These are phyloP conservation scores for Hanseniaspora taiwanica DNA, from an alignment of 805 yeast species.

Conservation along the genomic window DNA sequence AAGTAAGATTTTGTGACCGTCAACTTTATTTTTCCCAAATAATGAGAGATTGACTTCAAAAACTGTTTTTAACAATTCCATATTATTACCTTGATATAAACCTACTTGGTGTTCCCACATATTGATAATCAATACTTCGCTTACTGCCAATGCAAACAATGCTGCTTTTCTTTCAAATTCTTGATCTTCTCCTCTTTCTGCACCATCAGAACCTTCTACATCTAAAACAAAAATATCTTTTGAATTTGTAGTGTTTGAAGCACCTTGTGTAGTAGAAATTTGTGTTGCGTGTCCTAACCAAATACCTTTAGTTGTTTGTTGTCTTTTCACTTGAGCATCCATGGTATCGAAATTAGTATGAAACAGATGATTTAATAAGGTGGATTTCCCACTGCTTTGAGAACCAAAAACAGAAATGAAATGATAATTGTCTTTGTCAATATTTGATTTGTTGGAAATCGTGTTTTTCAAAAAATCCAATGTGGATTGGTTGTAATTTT, in stretches of 20 bases:
- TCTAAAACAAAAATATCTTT: slow-evolving; percentile 66
- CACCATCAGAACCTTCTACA: slow-evolving; percentile 98
- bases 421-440: slow-evolving; percentile 64
- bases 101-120: slow-evolving; percentile 98
- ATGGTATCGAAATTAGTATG: slow-evolving; percentile 84
- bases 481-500: slow-evolving; percentile 27
- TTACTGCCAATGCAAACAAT: slow-evolving; percentile 81
- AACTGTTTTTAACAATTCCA: slow-evolving; percentile 90
- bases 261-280: slow-evolving; percentile 17
- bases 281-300: slow-evolving; percentile 53
- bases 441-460: slow-evolving; percentile 13
- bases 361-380: slow-evolving; percentile 74
- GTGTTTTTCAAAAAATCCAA: slow-evolving; percentile 12
- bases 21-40: slow-evolving; percentile 41
- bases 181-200: slow-evolving; percentile 96
- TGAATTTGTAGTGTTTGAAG: slow-evolving; percentile 10
- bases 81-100: slow-evolving; percentile 91
- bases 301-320: slow-evolving; percentile 82
- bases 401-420: slow-evolving; percentile 94
- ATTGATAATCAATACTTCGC: slow-evolving; percentile 81
- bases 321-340: slow-evolving; percentile 66
- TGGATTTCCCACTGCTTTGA: slow-evolving; percentile 93
- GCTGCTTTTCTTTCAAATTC: slow-evolving; percentile 97
- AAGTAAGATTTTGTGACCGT: slow-evolving; percentile 47
- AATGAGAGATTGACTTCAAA: slow-evolving; percentile 87